Evolutionary conservation across 345 rosid genomes (phyloP), one percentile per base, ranked within the genome.

Genomic region (Arabidopsis thaliana): DNA sequence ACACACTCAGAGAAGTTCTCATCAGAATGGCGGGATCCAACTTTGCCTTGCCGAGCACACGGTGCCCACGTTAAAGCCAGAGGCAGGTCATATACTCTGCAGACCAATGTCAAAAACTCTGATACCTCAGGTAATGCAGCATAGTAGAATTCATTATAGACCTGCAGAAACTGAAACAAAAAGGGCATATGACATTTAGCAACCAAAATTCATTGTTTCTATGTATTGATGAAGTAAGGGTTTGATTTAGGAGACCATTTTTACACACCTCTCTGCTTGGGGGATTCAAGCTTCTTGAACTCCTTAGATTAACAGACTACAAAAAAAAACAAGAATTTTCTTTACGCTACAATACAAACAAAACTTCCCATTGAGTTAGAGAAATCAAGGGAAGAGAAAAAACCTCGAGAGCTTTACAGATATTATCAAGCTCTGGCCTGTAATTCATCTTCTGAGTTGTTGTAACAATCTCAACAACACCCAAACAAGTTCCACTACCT

Each of bases 321-420:
- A 78, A 56, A 2, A 28, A 28, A 59, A 55, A 20, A 42, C 16
- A 78, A 52, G 13, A 40, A 64, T 46, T 58, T 46, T 41, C 61
- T 63, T 77, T 69, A 87, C 78, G 53, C 22, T 11, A 65, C 42
- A 71, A 50, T 36, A 59, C 74, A 63, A 40, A 65, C 55, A 72
- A 41, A 65, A 67, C 45, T 67, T 61, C n/a, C 6, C 13, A 33
- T 4, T 10, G 45, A 53, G 56, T 50, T 37, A 57, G 40, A 38
- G 44, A 63, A 30, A 9, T 10, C 32, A 48, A 49, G 59, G 56
- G 69, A 53, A 67, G 73, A 72, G 64, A 51, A 73, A 73, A 51
- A 77, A 94, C 98, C 97, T 89, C 90, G 2, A 94, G 98, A 77
- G 97, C 98, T 85, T 84, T 84, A 83, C 98, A 84, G 69, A 94